These are phyloP conservation scores for Postia placenta DNA, from an alignment of 768 basidiomycete genomes.

Conservation along the genomic window DNA sequence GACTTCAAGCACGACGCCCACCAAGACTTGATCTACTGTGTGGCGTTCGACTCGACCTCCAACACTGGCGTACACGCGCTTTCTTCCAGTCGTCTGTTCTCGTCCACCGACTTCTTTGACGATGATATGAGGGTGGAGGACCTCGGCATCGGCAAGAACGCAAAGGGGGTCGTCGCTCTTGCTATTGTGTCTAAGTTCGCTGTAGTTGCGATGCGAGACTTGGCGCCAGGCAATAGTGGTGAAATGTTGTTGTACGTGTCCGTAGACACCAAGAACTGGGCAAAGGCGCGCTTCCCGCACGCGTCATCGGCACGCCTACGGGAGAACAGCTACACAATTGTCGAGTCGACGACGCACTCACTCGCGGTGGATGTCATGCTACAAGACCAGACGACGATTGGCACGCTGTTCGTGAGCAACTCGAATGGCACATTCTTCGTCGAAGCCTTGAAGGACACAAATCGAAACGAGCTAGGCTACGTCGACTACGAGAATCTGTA, in stretches of 20 bases:
- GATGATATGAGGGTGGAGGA: constrained; percentile 64
- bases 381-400: constrained; percentile 56
- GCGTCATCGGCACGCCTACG: constrained; percentile 69
- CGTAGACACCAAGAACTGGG: constrained; percentile 79
- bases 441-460: constrained; percentile 86
- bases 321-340: constrained; percentile 94
- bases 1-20: constrained; percentile 79
- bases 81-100: constrained; percentile 68
- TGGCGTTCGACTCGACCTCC: constrained; percentile 69
- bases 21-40: constrained; percentile 78
- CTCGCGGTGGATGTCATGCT: constrained; percentile 91
- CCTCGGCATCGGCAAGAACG: constrained; percentile 79
- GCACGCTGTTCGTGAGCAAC: constrained; percentile 93
- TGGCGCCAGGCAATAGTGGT: constrained; percentile 44
- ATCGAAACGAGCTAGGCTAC: constrained; percentile 80
- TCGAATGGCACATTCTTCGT: constrained; percentile 96
- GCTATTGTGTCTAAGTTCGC: constrained; percentile 92
- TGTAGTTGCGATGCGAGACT: constrained; percentile 81
- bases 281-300: constrained; percentile 89
- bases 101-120: constrained; percentile 80
- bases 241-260: constrained; percentile 87
- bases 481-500: constrained; percentile 91
- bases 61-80: constrained; percentile 37
- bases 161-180: constrained; percentile 86
- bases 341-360: constrained; percentile 91